Evolutionary conservation across 345 rosid species (phyloP), one percentile per base, ranked within the genome.

Genomic region (Abelmoschus esculentus): DNA sequence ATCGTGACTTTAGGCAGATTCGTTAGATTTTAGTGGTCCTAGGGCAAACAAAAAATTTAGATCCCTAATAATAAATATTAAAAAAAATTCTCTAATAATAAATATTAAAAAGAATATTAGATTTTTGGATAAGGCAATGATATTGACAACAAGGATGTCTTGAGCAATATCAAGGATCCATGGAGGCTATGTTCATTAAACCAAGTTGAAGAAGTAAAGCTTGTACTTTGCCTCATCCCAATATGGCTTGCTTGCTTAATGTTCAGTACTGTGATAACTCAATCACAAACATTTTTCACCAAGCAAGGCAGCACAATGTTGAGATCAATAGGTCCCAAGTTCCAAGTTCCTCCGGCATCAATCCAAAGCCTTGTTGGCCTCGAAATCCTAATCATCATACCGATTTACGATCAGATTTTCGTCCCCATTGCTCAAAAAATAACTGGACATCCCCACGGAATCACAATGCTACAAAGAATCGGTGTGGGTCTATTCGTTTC

Each of bases 201-300:
- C 80, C 96, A 90, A 76, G 96, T 92, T 44, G 98, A 92, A 78
- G 90, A 89, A 85, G 89, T 87, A 49, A 93, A 93, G 77, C 86
- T 83, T 90, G 11, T 42, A 8, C 12, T 42, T 42, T 2, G 47
- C 11, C 47, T 42, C 47, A 42, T 42, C 50, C 50, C 15, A 10
- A 46, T 46, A 3, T 46, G 88, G 91, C 61, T 87, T 60, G 76
- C 82, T 62, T 85, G 93, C 83, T 61, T 90, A 29, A 90, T 86
- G 85, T 92, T 86, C 79, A 73, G 84, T n/a, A 83, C 80, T 0
- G 73, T 81, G 26, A 70, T 84, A 2, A 80, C 80, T 67, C 97
- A 90, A 79, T 66, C 76, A 53, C 88, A 87, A 73, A 90, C 98
- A 0, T 89, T 87, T 73, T 93, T 83, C 82, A 72, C 78, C 72